phyloP scores from a whole-genome alignment of 2,329 filamentous ascomycete genomes.

The Aspergillus melleus region DNA sequence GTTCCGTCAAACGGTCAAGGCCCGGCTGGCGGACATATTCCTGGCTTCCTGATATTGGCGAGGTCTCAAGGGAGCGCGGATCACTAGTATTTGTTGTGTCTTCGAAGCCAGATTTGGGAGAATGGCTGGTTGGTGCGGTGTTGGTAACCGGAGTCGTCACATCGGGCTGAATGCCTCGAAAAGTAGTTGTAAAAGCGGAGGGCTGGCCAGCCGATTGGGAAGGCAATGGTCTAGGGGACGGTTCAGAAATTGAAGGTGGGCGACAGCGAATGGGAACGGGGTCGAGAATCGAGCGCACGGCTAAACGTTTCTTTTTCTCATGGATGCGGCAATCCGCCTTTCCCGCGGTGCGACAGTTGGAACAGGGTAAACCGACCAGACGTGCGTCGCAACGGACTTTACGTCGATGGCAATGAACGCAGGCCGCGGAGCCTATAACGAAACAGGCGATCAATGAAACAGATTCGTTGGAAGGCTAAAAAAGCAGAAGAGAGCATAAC shows the following conservation, averaged over 20 bases:
- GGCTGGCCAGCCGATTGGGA: slow-evolving; percentile 20
- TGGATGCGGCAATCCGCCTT: slow-evolving; percentile 49
- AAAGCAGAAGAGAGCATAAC: not conserved
- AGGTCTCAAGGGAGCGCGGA: slow-evolving; percentile 18
- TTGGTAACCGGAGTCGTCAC: slow-evolving; percentile 17
- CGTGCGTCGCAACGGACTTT: slow-evolving; percentile 55
- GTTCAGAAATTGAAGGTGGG: slow-evolving; percentile 31
- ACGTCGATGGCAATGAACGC: slow-evolving; percentile 51
- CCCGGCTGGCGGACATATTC: slow-evolving; percentile 24
- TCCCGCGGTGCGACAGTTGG: slow-evolving; percentile 48
- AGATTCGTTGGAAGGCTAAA: not conserved
- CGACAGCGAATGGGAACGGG: slow-evolving; percentile 50
- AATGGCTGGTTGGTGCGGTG: slow-evolving; percentile 10
- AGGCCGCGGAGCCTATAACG: slow-evolving; percentile 44
- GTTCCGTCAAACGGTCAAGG: slow-evolving; percentile 34
- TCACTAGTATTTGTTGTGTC: slow-evolving; percentile 2
- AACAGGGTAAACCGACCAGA: slow-evolving; percentile 49
- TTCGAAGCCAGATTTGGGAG: slow-evolving; percentile 4
- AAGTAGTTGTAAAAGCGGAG: slow-evolving; percentile 29
- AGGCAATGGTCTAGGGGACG: slow-evolving; percentile 21
- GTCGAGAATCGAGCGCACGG: slow-evolving; percentile 42
- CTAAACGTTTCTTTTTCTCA: slow-evolving; percentile 52
- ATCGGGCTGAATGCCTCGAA: slow-evolving; percentile 23
- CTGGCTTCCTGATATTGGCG: slow-evolving; percentile 21
- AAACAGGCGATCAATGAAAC: slow-evolving; percentile 5